Base-by-base conservation (phyloP, 768 basidiomycete species). In the Rhizopogon vinicolor region DNA sequence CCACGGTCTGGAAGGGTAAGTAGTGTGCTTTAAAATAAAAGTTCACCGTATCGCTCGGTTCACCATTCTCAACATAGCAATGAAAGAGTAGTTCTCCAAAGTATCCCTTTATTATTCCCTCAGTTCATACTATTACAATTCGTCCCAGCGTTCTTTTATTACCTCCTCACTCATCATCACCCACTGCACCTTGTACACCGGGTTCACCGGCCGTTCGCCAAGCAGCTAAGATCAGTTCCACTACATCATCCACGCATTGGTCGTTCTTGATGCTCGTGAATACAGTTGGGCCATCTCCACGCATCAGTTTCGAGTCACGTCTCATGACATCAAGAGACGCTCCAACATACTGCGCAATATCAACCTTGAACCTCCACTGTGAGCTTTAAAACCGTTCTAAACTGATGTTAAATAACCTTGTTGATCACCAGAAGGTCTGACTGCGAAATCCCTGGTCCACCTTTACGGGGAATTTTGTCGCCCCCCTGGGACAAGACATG, bases 391-490 rank as follows among this genome's bases (percentile, higher is more conserved):
- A 13, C 22, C 22, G 19, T 35, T 52, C 29, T 58, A 51, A 48
- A 37, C 40, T 28, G 48, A 16, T 28, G 41, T 41, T 33, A 3
- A 52, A 45, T 28, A 35, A 87, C 95, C 81, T 99, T 99, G 78
- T 98, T 98, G 62, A 98, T 84, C 25, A 99, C 84, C 52, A 99
- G 75, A 10, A 99, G 75, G 73, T 98, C 97, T 1, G 93, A 96
- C 65, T 94, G 90, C 1, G 93, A 94, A 61, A 99, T 98, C 9
- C 96, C 97, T 1, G 96, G 97, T 1, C 96, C 97, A 5, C 97
- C 96, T 75, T 99, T 99, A 22, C 96, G 80, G 19, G 97, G 97
- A 59, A 99, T 95, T 73, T 99, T 99, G 74, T 99, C 96, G 1
- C 96, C 96, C 9, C 97, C 96, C 89, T 91, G 59, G 33, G 46